Conservation (phyloP, 1,139 yeast genomes). For the Pichia sp. region DNA sequence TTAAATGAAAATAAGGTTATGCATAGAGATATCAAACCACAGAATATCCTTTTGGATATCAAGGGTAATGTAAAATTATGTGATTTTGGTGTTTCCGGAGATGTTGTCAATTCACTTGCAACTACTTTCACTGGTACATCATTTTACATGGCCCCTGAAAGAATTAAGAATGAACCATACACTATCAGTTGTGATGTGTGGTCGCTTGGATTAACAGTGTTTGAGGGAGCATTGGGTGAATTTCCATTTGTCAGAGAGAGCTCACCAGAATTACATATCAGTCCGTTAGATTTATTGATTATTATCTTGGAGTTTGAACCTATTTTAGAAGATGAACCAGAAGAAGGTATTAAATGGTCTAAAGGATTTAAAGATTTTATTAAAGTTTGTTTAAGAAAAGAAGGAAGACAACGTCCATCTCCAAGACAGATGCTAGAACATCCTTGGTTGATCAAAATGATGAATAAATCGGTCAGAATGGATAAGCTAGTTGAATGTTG, state of each 20-base stretch:
- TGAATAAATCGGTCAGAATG: constrained; percentile 70
- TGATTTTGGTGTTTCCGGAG: constrained; percentile 98
- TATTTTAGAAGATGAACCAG: constrained; percentile 67
- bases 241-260: constrained; percentile 55
- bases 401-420: constrained; percentile 73
- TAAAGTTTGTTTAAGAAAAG: constrained; percentile 73
- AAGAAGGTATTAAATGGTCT: constrained; percentile 74
- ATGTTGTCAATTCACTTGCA: constrained; percentile 89
- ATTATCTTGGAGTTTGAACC: constrained; percentile 82
- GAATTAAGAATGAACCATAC: constrained; percentile 92
- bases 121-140: constrained; percentile 97
- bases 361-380: constrained; percentile 77
- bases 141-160: constrained; percentile 96
- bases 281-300: constrained; percentile 82
- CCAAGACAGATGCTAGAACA: constrained; percentile 89
- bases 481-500: constrained; percentile 75
- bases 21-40: constrained; percentile 92
- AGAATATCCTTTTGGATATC: constrained; percentile 70
- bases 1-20: constrained; percentile 82
- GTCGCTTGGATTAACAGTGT: constrained; percentile 85
- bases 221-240: constrained; percentile 86
- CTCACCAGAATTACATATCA: constrained; percentile 34
- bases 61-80: constrained; percentile 84
- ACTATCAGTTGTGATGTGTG: constrained; percentile 94
- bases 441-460: constrained; percentile 85